Evolutionary conservation across 495 filamentous ascomycete species (phyloP).

Genomic region (Aspergillus conjunctus): DNA sequence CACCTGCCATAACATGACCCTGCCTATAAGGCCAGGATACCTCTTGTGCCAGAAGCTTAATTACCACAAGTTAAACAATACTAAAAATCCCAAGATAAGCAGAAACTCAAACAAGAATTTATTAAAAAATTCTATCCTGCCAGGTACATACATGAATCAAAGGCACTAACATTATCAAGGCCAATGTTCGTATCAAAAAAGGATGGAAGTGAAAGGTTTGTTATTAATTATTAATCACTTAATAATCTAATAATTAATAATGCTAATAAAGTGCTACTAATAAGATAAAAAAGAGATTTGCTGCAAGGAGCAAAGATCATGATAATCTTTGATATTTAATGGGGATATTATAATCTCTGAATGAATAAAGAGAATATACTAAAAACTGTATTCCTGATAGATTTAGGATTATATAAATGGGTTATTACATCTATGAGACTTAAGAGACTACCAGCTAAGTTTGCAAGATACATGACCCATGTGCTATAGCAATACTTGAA

Average conservation of each 20-base stretch:
- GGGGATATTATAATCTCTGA: too few species aligned
- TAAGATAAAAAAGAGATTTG: not conserved
- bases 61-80: not conserved
- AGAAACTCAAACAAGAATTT: not conserved
- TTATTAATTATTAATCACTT: not conserved
- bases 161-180: not conserved
- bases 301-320: not conserved
- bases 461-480: too few species aligned
- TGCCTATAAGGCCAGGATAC: too few species aligned
- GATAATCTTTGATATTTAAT: too few species aligned
- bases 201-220: not conserved
- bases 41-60: not conserved
- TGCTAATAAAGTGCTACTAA: not conserved
- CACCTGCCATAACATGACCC: not conserved
- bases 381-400: too few species aligned
- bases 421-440: too few species aligned
- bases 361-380: too few species aligned
- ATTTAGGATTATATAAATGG: too few species aligned
- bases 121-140: too few species aligned
- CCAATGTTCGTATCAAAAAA: not conserved
- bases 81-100: not conserved
- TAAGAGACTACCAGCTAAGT: too few species aligned
- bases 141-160: too few species aligned
- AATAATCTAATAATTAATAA: not conserved
- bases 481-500: too few species aligned